These are phyloP conservation scores for Cajanus cajan DNA, from an alignment of 306 rosid species.

Conservation along the genomic window DNA sequence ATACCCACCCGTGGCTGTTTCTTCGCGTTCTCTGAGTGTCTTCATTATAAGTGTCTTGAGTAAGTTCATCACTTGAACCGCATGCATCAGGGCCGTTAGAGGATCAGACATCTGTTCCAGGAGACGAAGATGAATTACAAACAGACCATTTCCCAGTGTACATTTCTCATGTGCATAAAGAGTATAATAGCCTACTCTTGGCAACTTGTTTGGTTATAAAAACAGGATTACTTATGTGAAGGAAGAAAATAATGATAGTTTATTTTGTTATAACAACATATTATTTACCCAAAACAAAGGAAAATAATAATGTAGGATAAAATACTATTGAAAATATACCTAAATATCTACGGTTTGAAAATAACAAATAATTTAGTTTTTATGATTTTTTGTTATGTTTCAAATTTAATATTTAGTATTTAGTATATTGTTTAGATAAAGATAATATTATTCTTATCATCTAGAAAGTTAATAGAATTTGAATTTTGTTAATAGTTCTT, in stretches of 20 bases:
- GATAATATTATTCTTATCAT: neutral
- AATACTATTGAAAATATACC: neutral
- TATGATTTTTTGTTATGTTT: neutral
- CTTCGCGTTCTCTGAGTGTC: conserved; percentile 77
- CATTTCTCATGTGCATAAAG: neutral
- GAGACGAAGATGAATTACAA: conserved; percentile 17
- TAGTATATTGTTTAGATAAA: neutral
- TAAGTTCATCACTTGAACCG: conserved; percentile 98
- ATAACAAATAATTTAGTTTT: neutral
- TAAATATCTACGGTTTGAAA: neutral
- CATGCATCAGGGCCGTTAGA: conserved; percentile 95
- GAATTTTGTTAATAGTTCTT: too few species aligned
- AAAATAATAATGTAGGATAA: neutral
- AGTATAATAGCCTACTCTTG: neutral
- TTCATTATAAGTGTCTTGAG: conserved; percentile 84
- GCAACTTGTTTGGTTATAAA: conserved; percentile 3
- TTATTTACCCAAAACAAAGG: neutral
- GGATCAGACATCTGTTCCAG: conserved; percentile 95
- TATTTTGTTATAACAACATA: neutral
- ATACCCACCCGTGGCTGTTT: conserved; percentile 55
- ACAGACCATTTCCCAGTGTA: neutral
- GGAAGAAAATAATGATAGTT: neutral
- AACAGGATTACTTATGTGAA: neutral
- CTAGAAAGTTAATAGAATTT: too few species aligned
- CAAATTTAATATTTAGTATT: too few species aligned